Base-by-base conservation (phyloP, 2,329 filamentous ascomycete genomes). In the Pseudogymnoascus sp. region DNA sequence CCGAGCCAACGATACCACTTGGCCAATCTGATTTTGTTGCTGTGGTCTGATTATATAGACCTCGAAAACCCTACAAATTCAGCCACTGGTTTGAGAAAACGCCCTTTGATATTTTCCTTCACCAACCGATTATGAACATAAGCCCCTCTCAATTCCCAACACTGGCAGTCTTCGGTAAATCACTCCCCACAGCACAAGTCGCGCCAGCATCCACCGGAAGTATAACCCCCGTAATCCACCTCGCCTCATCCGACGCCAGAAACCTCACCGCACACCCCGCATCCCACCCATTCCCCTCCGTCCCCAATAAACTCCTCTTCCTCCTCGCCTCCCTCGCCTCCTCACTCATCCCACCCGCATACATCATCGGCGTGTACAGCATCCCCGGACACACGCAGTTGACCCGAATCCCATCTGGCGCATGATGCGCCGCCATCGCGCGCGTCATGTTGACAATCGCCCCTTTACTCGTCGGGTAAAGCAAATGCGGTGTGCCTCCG, bases 351-450 rank as follows among this genome's bases (percentile, higher is more conserved):
- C 49, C 0, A 75, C 75, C 2, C 68, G 42, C 33, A 23, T 69
- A 75, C 69, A 79, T 76, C 78, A 80, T 80, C 0, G 80, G 81
- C 0, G 80, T 83, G 64, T 82, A 83, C 0, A 80, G 70, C 80
- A 82, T 76, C 6, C 79, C 79, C 0, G 80, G 80, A 68, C 80
- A 83, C 5, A 83, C 79, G 66, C 80, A 82, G 64, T 83, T 83
- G 3, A 83, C 80, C 9, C 80, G 69, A 35, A 84, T 80, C 0
- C 79, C 77, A 49, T 80, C 74, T 1, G 67, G 38, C 0, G 77
- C 80, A 72, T 83, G 81, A 69, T 83, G 80, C 5, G 76, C 76
- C 3, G 80, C 79, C 81, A 83, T 83, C 0, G 80, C 80, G 49
- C 79, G 70, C 0, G 80, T 84, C 77, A 83, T 78, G 64, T 83